Evolutionary conservation across 805 yeast genomes (phyloP).

Genomic region (Saccharomyces jurei): DNA sequence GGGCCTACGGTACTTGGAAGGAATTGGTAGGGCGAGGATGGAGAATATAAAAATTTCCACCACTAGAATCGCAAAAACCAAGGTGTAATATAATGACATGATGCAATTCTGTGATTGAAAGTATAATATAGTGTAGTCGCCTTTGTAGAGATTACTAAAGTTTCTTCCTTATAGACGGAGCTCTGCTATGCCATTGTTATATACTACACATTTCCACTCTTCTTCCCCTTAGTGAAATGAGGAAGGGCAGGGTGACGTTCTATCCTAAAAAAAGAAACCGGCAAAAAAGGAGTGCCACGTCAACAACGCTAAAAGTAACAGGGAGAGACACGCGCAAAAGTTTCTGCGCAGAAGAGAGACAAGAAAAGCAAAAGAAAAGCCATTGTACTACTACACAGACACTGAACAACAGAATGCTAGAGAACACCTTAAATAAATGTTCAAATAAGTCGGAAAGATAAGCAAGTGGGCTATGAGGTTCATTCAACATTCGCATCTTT

Average conservation of each 20-base stretch:
- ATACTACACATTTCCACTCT: background rate
- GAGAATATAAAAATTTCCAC: constrained; percentile 74
- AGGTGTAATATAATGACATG: constrained; percentile 27
- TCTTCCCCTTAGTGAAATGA: background rate
- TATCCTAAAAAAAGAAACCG: background rate
- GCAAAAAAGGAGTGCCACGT: background rate
- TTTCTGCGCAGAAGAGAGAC: background rate
- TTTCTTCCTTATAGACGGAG: background rate
- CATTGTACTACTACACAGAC: background rate
- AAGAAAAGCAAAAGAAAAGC: background rate
- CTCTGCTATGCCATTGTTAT: too few species aligned
- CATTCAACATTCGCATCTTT: background rate
- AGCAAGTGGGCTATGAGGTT: background rate
- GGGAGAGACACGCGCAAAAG: background rate
- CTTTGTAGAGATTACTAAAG: background rate
- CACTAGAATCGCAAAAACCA: constrained; percentile 68
- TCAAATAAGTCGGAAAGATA: background rate
- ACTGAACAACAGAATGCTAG: background rate
- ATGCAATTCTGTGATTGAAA: background rate
- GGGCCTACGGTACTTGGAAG: constrained; percentile 62
- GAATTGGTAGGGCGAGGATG: constrained; percentile 77
- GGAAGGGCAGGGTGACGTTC: background rate
- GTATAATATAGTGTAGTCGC: background rate
- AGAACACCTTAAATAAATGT: background rate
- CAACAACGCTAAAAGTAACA: background rate